Evolutionary conservation across 2,329 filamentous ascomycete genomes (phyloP).

Genomic region (Elsinoe fawcettii): DNA sequence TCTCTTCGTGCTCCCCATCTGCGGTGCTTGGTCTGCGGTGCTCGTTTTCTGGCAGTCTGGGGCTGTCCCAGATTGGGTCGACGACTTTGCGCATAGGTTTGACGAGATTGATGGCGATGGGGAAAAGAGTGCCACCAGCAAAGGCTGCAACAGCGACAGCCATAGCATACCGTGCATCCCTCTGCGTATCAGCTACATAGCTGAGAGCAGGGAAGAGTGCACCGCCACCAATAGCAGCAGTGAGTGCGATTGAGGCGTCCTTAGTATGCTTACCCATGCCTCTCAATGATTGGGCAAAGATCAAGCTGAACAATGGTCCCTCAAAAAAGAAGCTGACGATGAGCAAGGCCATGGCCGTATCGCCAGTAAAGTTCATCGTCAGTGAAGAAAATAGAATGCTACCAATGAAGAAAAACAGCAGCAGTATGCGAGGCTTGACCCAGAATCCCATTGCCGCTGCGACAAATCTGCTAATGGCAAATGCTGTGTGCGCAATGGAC

Average conservation of each 20-base stretch:
- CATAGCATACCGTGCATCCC: constrained; percentile 42
- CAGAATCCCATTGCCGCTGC: constrained; percentile 46
- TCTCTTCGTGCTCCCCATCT: background rate
- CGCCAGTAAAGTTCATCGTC: constrained; percentile 42
- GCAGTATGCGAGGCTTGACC: constrained; percentile 51
- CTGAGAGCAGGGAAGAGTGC: constrained; percentile 50
- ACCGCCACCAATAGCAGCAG: constrained; percentile 48
- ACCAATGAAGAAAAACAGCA: constrained; percentile 47
- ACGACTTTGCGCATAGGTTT: constrained; percentile 43
- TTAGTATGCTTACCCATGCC: constrained; percentile 53
- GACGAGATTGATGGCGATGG: constrained; percentile 46
- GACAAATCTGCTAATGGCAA: constrained; percentile 51
- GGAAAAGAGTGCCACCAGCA: constrained; percentile 44
- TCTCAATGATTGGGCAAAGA: constrained; percentile 51
- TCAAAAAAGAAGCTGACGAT: constrained; percentile 53
- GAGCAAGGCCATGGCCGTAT: constrained; percentile 39
- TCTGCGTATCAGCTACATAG: constrained; percentile 35
- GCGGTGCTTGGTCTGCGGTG: constrained; percentile 1
- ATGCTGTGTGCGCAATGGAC: constrained; percentile 50
- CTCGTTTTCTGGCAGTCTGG: background rate
- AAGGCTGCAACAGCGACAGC: constrained; percentile 48
- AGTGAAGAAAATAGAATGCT: constrained; percentile 46
- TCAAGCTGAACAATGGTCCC: constrained; percentile 52
- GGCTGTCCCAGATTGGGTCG: constrained; percentile 24
- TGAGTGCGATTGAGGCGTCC: constrained; percentile 46